These are phyloP conservation scores for Suillus spraguei DNA, from an alignment of 768 basidiomycete genomes.

Conservation along the genomic window DNA sequence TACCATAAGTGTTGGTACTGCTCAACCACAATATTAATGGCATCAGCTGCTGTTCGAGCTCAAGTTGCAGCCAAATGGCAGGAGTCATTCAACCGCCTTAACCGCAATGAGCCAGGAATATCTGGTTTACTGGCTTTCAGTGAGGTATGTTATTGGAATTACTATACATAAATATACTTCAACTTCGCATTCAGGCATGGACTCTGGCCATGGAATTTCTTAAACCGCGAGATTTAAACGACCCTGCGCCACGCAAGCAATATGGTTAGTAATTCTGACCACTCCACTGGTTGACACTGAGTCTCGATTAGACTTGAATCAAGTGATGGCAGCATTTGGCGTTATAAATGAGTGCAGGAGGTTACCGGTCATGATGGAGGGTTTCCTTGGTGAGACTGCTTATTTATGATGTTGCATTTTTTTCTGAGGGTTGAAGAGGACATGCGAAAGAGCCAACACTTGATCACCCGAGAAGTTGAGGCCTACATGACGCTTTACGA, in stretches of 20 bases:
- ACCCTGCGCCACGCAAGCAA: conserved; percentile 31
- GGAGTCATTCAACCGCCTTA: conserved; percentile 66
- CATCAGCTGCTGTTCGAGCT: conserved; percentile 60
- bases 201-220: conserved; percentile 53
- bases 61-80: conserved; percentile 76
- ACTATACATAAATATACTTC: background rate
- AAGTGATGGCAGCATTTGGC: conserved; percentile 58
- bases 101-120: conserved; percentile 60
- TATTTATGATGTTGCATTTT: background rate
- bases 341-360: conserved; percentile 59
- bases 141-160: conserved; percentile 41
- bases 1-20: background rate
- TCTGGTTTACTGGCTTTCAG: conserved; percentile 66
- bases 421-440: conserved; percentile 49
- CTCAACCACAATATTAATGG: conserved; percentile 44
- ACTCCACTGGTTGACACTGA: conserved; percentile 13
- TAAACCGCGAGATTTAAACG: conserved; percentile 54
- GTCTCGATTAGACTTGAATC: conserved; percentile 44
- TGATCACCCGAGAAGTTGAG: conserved; percentile 64
- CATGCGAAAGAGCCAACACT: conserved; percentile 56
- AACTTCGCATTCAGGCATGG: conserved; percentile 55
- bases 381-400: conserved; percentile 61
- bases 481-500: conserved; percentile 62
- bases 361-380: conserved; percentile 66
- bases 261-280: conserved; percentile 26